Percentiles rank a stretch among this genome's conserved stretches.
Conservation (phyloP, 495 filamentous ascomycete genomes). For the Niebla homalea region DNA sequence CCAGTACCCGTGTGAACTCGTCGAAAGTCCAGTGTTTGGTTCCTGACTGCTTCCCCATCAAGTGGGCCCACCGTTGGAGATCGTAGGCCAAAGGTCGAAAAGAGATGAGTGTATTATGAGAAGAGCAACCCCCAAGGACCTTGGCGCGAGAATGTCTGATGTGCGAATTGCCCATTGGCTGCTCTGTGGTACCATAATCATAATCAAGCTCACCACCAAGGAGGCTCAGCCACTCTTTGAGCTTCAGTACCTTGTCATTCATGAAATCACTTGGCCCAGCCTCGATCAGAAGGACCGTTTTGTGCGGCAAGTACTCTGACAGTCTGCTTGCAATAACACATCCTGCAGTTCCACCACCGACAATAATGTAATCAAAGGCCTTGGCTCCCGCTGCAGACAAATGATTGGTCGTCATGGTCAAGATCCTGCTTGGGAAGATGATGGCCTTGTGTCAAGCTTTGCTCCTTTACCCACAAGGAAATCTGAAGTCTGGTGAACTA, state of each 20-base stretch:
- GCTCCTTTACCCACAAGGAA: too few relatives aligned
- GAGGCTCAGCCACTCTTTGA: conserved; percentile 67
- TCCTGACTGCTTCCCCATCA: conserved; percentile 30
- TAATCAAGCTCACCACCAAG: conserved; percentile 74
- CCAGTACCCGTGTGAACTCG: conserved; percentile 59
- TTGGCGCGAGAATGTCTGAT: conserved; percentile 77
- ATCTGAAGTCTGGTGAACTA: too few relatives aligned
- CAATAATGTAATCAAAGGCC: conserved; percentile 74
- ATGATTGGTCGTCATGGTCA: conserved; percentile 13
- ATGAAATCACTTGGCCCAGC: conserved; percentile 48
- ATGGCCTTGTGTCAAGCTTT: too few relatives aligned
- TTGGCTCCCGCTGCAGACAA: conserved; percentile 40
- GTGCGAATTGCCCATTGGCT: conserved; percentile 72
- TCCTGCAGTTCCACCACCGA: conserved; percentile 79
- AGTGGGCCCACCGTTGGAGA: conserved; percentile 54
- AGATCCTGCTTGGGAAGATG: too few relatives aligned
- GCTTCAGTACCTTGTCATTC: conserved; percentile 56
- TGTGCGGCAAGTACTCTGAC: conserved; percentile 52
- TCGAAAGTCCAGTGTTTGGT: conserved; percentile 68
- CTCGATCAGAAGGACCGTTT: conserved; percentile 51
- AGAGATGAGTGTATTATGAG: conserved; percentile 76
- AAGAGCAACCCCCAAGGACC: conserved; percentile 74
- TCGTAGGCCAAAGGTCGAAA: conserved; percentile 77
- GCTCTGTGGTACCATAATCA: conserved; percentile 75
- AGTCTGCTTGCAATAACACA: conserved; percentile 68